phyloP scores from a whole-genome alignment of 192 early-diverging fungal species.

The Backusella parvicylindrica region DNA sequence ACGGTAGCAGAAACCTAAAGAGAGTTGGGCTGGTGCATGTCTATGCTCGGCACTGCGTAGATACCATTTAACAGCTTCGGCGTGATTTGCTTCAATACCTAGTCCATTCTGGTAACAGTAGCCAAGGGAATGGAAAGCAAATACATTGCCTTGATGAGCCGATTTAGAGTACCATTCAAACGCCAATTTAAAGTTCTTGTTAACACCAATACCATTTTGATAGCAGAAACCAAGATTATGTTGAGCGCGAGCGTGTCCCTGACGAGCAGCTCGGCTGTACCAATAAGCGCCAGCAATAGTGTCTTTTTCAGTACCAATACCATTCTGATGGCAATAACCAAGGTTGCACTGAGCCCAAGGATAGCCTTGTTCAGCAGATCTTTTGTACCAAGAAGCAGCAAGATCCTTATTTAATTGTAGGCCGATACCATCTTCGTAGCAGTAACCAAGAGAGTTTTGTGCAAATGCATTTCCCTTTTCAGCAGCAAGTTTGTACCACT shows the following conservation, averaged over 20 bases:
- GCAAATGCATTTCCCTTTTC: constrained; percentile 72
- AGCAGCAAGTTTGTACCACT: constrained; percentile 65
- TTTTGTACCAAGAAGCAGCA: constrained; percentile 54
- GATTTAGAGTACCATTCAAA: constrained; percentile 50
- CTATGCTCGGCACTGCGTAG: constrained; percentile 50
- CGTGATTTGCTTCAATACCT: constrained; percentile 43
- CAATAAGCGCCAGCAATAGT: constrained; percentile 48
- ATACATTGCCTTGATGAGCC: constrained; percentile 49
- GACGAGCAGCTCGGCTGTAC: constrained; percentile 58
- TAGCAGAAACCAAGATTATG: constrained; percentile 82
- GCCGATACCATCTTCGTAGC: constrained; percentile 80
- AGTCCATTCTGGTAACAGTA: constrained; percentile 62
- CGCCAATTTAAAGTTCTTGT: constrained; percentile 45
- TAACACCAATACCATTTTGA: constrained; percentile 80
- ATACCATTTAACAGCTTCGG: constrained; percentile 58
- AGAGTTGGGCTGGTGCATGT: constrained; percentile 53
- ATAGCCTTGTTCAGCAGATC: constrained; percentile 49
- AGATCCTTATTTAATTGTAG: constrained; percentile 43
- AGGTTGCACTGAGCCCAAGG: constrained; percentile 68
- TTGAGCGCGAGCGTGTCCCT: constrained; percentile 54
- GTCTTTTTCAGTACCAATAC: constrained; percentile 51
- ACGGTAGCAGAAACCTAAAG: constrained; percentile 57
- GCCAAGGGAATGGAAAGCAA: constrained; percentile 55
- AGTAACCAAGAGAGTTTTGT: constrained; percentile 76
- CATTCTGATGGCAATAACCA: constrained; percentile 72